Percentiles rank a stretch among this genome's conserved stretches.
phyloP scores from a whole-genome alignment of 805 yeast species.

The Lipomyces starkeyi region DNA sequence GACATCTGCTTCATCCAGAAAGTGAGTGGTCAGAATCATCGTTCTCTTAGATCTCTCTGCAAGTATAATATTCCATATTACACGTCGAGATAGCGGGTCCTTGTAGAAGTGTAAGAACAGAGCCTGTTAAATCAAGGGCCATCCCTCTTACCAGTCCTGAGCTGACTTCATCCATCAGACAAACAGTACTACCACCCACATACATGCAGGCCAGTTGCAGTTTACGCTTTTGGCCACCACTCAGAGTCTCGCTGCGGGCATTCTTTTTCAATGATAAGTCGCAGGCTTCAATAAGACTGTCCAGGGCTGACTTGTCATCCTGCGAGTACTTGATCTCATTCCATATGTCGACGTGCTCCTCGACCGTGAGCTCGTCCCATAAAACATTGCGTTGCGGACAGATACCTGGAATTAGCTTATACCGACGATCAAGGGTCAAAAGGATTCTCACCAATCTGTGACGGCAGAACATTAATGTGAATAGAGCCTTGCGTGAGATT shows the following conservation, averaged over 20 bases:
- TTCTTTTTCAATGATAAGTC: conserved; percentile 40
- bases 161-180: conserved; percentile 47
- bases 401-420: conserved; percentile 41
- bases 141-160: conserved; percentile 40
- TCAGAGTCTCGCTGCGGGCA: conserved; percentile 36
- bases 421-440: conserved; percentile 23
- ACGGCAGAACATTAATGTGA: conserved; percentile 26
- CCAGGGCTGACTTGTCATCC: conserved; percentile 14
- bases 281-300: conserved; percentile 40
- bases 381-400: conserved; percentile 47
- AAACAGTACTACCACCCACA: conserved; percentile 44
- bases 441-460: too few relatives aligned
- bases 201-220: conserved; percentile 46
- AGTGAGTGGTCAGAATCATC: conserved; percentile 45
- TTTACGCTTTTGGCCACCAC: conserved; percentile 47
- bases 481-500: conserved; percentile 28
- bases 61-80: conserved; percentile 46
- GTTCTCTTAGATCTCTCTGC: conserved; percentile 41
- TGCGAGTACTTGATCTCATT: conserved; percentile 39
- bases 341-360: conserved; percentile 45
- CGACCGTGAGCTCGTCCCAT: conserved; percentile 45
- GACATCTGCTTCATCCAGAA: conserved; percentile 47
- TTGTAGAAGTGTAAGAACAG: not conserved
- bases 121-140: too few relatives aligned
- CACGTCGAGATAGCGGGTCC: conserved; percentile 46